Evolutionary conservation across 164 flowering plant species (phyloP), one percentile per base, ranked within the genome.

Genomic region (Magnolia sinica): DNA sequence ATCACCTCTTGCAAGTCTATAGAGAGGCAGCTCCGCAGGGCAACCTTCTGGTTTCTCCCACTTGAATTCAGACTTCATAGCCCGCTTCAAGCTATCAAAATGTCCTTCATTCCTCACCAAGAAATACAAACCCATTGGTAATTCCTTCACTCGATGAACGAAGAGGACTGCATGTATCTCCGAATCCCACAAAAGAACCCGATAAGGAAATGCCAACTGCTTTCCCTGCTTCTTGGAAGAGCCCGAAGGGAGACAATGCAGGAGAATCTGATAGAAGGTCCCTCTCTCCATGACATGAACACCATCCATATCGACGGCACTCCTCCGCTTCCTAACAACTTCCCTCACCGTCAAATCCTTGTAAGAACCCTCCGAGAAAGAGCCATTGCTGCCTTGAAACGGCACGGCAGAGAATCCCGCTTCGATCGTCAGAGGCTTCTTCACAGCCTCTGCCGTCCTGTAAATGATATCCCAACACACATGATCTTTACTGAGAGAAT

Each of bases 281-380:
- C 83, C 89, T 69, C 87, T 89, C 55, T 81, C 82, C 85, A 95
- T 93, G 27, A 65, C 77, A 79, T 84, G 86, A 69, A 81, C 83
- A 71, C 90, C 89, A 84, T 93, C 99, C 99, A 95, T 95, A 81
- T 93, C 99, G 31, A 93, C 99, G 2, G 98, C 99, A 73, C 99
- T 95, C 82, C 98, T 88, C 20, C 99, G 77, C 86, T 88, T 95
- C 88, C 98, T 82, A 14, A 92, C 95, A 59, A 95, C 82, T 78
- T 92, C 90, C 77, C 93, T 87, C 10, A 87, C 75, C 1, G 86
- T 90, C 27, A 87, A 77, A 22, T 73, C 88, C 85, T 90, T 91
- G 67, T 95, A 95, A 20, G 82, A 79, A 76, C 76, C 78, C 37
- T 84, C 90, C 72, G 87, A 86, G 80, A 77, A 74, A 74, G 79